These are phyloP conservation scores for Groenewaldozyma sp. DNA, from an alignment of 1,139 yeast genomes.

Conservation along the genomic window DNA sequence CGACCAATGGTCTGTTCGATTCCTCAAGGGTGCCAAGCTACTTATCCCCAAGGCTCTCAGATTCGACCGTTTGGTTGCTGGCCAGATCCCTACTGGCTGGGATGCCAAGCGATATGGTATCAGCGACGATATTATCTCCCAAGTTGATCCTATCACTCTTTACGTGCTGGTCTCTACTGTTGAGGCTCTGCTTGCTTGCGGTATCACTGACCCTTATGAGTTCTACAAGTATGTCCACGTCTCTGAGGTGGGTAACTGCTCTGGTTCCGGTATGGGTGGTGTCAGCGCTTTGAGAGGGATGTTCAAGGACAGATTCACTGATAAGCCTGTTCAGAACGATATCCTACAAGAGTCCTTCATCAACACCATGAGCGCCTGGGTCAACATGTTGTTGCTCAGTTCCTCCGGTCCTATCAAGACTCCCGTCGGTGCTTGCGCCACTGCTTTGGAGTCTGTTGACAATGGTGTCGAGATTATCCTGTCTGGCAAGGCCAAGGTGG, in stretches of 20 bases:
- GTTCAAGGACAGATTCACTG: conserved; percentile 91
- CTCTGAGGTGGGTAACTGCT: conserved; percentile 97
- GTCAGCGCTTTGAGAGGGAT: conserved; percentile 92
- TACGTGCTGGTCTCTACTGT: conserved; percentile 89
- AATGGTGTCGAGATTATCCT: conserved; percentile 89
- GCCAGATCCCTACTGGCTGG: conserved; percentile 99
- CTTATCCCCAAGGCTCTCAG: conserved; percentile 91
- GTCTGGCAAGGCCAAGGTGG: conserved; percentile 89
- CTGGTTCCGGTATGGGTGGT: conserved; percentile 99
- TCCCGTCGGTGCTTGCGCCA: conserved; percentile 99
- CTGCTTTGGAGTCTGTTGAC: conserved; percentile 96
- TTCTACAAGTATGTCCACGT: conserved; percentile 97
- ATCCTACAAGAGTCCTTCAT: conserved; percentile 95
- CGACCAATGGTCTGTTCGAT: conserved; percentile 85
- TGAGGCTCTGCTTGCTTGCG: conserved; percentile 87
- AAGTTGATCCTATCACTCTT: conserved; percentile 93
- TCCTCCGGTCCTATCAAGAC: conserved; percentile 99
- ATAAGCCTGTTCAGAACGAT: conserved; percentile 92
- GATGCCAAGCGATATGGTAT: conserved; percentile 92
- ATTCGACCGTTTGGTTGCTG: conserved; percentile 95
- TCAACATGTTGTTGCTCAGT: conserved; percentile 90
- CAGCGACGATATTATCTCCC: conserved; percentile 81
- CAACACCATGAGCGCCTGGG: conserved; percentile 99
- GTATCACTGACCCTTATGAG: conserved; percentile 97
- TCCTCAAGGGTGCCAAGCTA: conserved; percentile 88